A percentile compares a stretch with the other conserved stretches of the same genome.
These are phyloP conservation scores for Peniophora sp. DNA, from an alignment of 1,284 basidiomycete species.

Conservation along the genomic window DNA sequence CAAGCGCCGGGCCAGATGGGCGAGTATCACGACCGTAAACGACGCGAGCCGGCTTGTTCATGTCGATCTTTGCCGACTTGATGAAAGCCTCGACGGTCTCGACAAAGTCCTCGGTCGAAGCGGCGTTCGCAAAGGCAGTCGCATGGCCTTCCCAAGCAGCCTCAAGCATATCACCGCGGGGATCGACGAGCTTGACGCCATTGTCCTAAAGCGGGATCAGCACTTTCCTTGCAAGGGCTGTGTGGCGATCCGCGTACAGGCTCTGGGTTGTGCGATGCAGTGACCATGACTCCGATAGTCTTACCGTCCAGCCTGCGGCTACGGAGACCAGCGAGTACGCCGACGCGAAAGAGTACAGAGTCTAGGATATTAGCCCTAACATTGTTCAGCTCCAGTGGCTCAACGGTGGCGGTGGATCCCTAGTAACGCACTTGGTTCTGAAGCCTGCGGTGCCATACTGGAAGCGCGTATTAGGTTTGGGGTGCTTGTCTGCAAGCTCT, in stretches of 20 bases:
- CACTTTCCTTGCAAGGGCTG: neutral
- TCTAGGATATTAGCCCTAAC: slow-evolving; percentile 76
- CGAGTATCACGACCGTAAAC: slow-evolving; percentile 93
- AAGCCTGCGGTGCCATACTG: slow-evolving; percentile 96
- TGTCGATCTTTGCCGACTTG: slow-evolving; percentile 66
- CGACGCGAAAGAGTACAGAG: slow-evolving; percentile 90
- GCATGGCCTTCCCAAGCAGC: slow-evolving; percentile 90
- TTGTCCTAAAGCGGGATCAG: slow-evolving; percentile 66
- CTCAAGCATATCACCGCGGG: slow-evolving; percentile 99
- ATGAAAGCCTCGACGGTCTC: slow-evolving; percentile 61
- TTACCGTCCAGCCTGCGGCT: slow-evolving; percentile 88
- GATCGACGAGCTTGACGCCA: slow-evolving; percentile 97
- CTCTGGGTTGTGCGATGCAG: slow-evolving; percentile 97
- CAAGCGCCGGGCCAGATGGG: slow-evolving; percentile 80
- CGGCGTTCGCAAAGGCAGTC: slow-evolving; percentile 84
- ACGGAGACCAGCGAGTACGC: slow-evolving; percentile 83
- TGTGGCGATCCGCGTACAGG: slow-evolving; percentile 41
- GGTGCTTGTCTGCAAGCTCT: slow-evolving; percentile 47
- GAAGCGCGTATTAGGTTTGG: slow-evolving; percentile 62
- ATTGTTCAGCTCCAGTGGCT: neutral
- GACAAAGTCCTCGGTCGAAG: slow-evolving; percentile 67
- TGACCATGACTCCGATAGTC: slow-evolving; percentile 97
- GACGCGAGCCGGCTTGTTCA: slow-evolving; percentile 72
- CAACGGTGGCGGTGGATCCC: neutral
- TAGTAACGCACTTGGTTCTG: slow-evolving; percentile 73